Base-by-base conservation (phyloP, 2,329 filamentous ascomycete species). In the Harringtonia aguacate region DNA sequence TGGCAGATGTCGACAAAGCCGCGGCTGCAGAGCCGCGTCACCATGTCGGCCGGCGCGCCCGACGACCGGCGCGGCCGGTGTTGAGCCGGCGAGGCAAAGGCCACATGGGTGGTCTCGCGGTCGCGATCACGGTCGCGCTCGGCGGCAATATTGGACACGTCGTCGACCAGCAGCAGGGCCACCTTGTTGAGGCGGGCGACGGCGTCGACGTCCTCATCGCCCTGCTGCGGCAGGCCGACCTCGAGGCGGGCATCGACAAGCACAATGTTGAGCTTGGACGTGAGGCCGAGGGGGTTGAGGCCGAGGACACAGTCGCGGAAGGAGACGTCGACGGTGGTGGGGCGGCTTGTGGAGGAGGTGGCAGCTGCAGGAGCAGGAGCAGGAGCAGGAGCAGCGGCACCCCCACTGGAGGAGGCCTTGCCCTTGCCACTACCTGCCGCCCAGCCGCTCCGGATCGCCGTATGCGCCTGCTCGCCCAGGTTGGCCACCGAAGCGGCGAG, bases 1-100 rank as follows among this genome's bases (percentile, higher is more conserved):
- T 85, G 86, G 53, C 86, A 88, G 29, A 98, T 79, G 36, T 87
- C 82, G 8, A 95, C 87, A 56, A 81, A 98, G 1, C 92, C 92
- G 53, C 74, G 70, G 8, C 73, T 66, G 43, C 78, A 76, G 44
- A 82, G 61, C 33, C 74, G 70, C 3, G 66, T 58, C n/a, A 78
- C 68, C 53, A 79, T 75, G 6, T 66, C 63, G 4, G 65, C 62
- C 7, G 63, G 59, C 31, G 59, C 61, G 13, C 46, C 46, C 8
- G 48, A 48, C 3, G 46, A 36, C 15, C 33, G 46, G 13, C 39
- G 52, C 3, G 33, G 31, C 10, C 22, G 20, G 5, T 45, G 43
- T n/a, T n/a, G n/a, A n/a, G n/a, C n/a, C n/a, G n/a, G n/a, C n/a
- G n/a, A n/a, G n/a, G n/a, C n/a, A n/a, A n/a, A n/a, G n/a, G n/a